phyloP scores from a whole-genome alignment of 352 stramenopile genomes.

The Blastocystis sp. region DNA sequence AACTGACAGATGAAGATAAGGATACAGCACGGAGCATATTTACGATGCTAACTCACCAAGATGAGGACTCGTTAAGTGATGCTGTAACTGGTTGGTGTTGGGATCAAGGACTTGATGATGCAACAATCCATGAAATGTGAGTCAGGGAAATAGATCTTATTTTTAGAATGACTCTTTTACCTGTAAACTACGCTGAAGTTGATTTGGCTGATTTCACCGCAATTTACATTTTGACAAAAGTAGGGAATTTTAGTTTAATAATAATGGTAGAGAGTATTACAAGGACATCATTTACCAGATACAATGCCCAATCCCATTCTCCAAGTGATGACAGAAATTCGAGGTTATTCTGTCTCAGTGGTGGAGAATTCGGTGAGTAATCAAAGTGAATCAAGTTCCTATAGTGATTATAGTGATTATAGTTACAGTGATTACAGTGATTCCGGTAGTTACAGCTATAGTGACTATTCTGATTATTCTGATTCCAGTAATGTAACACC shows the following conservation, averaged over 20 bases:
- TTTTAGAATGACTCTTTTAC: not conserved
- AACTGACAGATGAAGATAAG: not conserved
- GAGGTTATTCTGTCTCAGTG: not conserved
- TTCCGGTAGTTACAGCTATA: not conserved
- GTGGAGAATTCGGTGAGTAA: not conserved
- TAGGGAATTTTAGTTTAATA: not conserved
- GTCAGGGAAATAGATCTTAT: not conserved
- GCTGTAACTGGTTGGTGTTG: not conserved
- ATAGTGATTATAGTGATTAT: slow-evolving; percentile 40
- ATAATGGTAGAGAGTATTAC: not conserved
- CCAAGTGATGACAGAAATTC: not conserved
- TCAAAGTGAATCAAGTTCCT: not conserved
- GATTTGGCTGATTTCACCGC: slow-evolving; percentile 20
- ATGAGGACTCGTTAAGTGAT: not conserved
- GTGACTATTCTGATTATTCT: slow-evolving; percentile 5
- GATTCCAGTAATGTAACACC: not conserved
- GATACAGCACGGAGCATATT: not conserved
- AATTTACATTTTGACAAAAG: not conserved
- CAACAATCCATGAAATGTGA: slow-evolving; percentile 11
- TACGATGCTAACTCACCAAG: not conserved
- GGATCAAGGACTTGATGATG: slow-evolving; percentile 29
- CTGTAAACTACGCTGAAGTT: not conserved
- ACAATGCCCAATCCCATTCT: not conserved
- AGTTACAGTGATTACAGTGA: not conserved
- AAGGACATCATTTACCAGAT: slow-evolving; percentile 6